Base-by-base conservation (phyloP, 1,284 basidiomycete species). In the Boletus putidus region DNA sequence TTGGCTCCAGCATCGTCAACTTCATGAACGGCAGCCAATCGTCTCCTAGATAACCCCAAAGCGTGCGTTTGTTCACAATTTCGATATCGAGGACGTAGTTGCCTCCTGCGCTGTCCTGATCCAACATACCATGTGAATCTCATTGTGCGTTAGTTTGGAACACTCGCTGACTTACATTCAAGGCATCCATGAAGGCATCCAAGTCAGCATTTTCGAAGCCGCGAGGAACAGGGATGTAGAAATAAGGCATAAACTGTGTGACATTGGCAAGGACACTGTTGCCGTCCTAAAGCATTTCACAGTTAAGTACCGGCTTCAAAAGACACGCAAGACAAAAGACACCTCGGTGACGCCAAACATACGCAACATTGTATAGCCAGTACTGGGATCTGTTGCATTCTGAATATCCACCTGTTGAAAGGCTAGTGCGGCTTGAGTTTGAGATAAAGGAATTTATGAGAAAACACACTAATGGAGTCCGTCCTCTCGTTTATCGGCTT, bases 321-420 rank as follows among this genome's bases (percentile, higher is more conserved):
- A 20, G 29, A 12, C 16, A 50, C 4, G 5, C 35, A 46, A 43
- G 20, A 44, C 16, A 46, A 43, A 39, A 57, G 49, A 40, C 58
- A 89, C 92, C 77, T 94, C 79, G 4, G 93, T 97, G 7, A 97
- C 91, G 47, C 95, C 95, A 73, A 89, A 98, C 76, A 97, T 85
- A 42, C 92, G 81, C 36, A 97, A 68, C 48, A 80, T 81, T 0
- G 83, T 78, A 3, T 74, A 77, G 27, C 79, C 78, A 9, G 75
- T 80, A 20, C 46, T 57, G 9, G 67, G 66, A 59, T 89, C 87
- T 6, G 80, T 80, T 4, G 86, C 78, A 60, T 92, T 87, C 64
- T 96, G 92, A 14, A 98, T 82, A 63, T 98, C 96, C 58, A 95
- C 95, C 73, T 98, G 96, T 72, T 98, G 95, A 67, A 98, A 97